These are phyloP conservation scores for Heritiera fomes DNA, from an alignment of 345 rosid species.

Conservation along the genomic window DNA sequence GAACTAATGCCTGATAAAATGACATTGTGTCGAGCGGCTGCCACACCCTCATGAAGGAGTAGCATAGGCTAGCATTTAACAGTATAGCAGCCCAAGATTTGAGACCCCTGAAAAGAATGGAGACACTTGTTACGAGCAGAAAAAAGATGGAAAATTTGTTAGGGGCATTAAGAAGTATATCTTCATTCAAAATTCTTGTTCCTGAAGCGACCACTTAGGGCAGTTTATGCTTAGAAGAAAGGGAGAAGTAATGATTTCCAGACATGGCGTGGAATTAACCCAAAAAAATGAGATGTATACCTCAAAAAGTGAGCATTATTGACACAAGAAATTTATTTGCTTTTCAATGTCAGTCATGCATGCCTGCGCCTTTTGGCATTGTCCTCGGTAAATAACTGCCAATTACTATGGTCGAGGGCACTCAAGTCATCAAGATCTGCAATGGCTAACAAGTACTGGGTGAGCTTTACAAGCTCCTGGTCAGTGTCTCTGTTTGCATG, in stretches of 20 bases:
- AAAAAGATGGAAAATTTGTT: neutral
- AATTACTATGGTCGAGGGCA: slow-evolving; percentile 64
- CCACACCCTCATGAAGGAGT: neutral
- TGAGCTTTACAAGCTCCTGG: slow-evolving; percentile 83
- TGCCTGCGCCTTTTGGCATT: slow-evolving; percentile 72
- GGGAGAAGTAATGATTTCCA: neutral
- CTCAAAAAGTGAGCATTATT: slow-evolving; percentile 23
- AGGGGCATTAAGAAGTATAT: neutral
- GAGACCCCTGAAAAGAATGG: slow-evolving; percentile 3
- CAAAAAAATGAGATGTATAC: slow-evolving; percentile 19
- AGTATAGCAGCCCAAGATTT: neutral
- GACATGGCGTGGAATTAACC: neutral
- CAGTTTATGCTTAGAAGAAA: neutral
- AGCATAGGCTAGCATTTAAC: neutral
- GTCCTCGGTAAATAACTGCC: slow-evolving; percentile 73
- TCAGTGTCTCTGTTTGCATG: slow-evolving; percentile 83
- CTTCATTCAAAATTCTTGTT: neutral
- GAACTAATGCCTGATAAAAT: neutral
- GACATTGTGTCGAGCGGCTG: neutral
- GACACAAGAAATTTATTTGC: slow-evolving; percentile 20
- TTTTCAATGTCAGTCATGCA: slow-evolving; percentile 29
- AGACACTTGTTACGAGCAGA: neutral
- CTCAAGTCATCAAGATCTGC: slow-evolving; percentile 82
- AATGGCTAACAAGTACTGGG: slow-evolving; percentile 80
- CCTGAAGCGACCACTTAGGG: neutral